Evolutionary conservation across 495 filamentous ascomycete species (phyloP), one percentile per base, ranked within the genome.

Genomic region (Chaetomium tenue): DNA sequence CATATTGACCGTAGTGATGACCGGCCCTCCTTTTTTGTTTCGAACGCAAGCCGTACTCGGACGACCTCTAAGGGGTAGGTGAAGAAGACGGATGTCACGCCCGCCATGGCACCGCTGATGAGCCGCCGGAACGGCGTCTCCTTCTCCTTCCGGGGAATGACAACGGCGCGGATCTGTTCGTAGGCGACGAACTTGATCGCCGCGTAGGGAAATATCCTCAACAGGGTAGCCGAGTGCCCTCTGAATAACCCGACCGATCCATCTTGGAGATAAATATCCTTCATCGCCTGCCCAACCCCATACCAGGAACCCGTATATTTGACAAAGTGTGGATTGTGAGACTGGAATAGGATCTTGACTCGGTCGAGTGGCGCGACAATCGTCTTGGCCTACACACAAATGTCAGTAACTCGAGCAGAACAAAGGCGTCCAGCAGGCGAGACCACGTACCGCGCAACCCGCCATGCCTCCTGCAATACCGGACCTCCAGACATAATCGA

Each of bases 341-440:
- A 88, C 77, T 98, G 94, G 80, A 98, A 98, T 57, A 98, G 89
- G 73, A 98, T 98, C 76, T 98, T 98, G 72, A 98, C 94, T 51
- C 94, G 88, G 79, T 98, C 94, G 60, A 98, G 90, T 40, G 94
- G 94, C 28, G 91, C 94, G 16, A 98, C 96, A 20, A 95, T 81
- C 0, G 93, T 97, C 82, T 98, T 98, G 67, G 91, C 94, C 92
- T 97, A 63, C 46, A 56, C 15, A 50, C 16, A 30, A 30, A 28
- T 18, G 20, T 67, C 25, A 66, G 60, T 33, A 40, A 16, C 12
- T 3, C 11, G 25, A 30, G 23, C 20, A 20, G 11, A 9, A 9
- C 6, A 39, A 47, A 8, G 5, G 18, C 18, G n/a, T 9, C 8
- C 1, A 26, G 12, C 42, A 44, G 4, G 30, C 20, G 12, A 47